Conservation (phyloP, 768 basidiomycete species). For the Tylopilus vinaceipallidus region DNA sequence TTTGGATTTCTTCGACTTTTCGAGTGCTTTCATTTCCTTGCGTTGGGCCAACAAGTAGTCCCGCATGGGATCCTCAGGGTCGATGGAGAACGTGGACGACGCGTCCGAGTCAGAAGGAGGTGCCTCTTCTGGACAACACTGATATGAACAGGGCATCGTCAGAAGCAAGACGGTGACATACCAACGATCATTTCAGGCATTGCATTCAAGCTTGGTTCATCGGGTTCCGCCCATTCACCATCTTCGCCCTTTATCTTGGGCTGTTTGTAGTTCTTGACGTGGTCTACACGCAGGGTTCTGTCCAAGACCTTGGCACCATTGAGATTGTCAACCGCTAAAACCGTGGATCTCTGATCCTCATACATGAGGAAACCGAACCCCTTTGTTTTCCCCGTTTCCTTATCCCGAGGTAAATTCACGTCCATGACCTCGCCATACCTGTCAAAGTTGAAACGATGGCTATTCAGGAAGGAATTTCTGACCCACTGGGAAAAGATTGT, state of each 20-base stretch:
- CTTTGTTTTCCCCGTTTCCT: conserved; percentile 82
- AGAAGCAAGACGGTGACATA: conserved; percentile 28
- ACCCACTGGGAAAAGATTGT: conserved; percentile 96
- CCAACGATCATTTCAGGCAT: conserved; percentile 70
- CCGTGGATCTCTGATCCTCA: conserved; percentile 94
- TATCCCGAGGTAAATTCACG: conserved; percentile 92
- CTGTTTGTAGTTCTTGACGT: conserved; percentile 91
- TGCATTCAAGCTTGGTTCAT: conserved; percentile 86
- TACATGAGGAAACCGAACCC: conserved; percentile 99
- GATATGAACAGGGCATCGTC: conserved; percentile 2
- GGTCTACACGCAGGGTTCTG: conserved; percentile 86
- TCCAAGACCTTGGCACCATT: conserved; percentile 91
- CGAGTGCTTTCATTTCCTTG: conserved; percentile 63
- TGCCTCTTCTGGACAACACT: conserved; percentile 41
- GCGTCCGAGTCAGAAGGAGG: conserved; percentile 65
- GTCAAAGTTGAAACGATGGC: conserved; percentile 2
- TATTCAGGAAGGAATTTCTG: neutral
- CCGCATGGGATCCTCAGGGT: conserved; percentile 97
- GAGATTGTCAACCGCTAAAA: conserved; percentile 97
- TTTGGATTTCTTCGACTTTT: conserved; percentile 57
- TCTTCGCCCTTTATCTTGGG: conserved; percentile 72
- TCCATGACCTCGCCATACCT: conserved; percentile 98
- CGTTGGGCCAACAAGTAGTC: conserved; percentile 82
- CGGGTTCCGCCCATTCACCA: conserved; percentile 83
- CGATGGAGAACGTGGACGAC: conserved; percentile 65